Base-by-base conservation (phyloP, 2,329 filamentous ascomycete species). In the Pestalotiopsis sp. region DNA sequence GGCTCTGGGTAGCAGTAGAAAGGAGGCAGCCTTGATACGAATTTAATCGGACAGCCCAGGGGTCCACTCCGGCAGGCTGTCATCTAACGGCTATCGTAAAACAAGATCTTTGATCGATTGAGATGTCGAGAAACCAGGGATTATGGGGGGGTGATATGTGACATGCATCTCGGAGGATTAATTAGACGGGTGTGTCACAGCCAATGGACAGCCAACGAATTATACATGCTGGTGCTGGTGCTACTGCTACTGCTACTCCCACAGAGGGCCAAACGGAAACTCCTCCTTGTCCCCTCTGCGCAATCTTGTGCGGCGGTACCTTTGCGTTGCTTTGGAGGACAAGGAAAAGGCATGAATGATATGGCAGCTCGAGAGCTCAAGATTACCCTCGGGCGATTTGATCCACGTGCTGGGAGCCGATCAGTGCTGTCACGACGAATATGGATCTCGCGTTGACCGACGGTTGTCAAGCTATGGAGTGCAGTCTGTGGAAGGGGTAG, bases 51-150 rank as follows among this genome's bases (percentile, higher is more conserved):
- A 62, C 59, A 41, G 45, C 45, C 45, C 45, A 52, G 45, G 59
- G 59, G 11, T n/a, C 59, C 59, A 62, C 59, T 62, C 59, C 27
- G 31, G 20, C 66, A 67, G 57, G 66, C 45, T 63, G 45, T 25
- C 58, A 67, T 61, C 66, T 56, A 63, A 67, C 66, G 59, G 66
- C 49, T 62, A 67, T 62, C 66, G 66, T 67, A 62, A 63, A 62
- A 67, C 59, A 63, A 67, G 66, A 67, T 67, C 58, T 49, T 41
- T 63, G 65, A 67, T 67, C 65, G 52, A 45, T 45, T 39, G 36
- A 45, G n/a, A 39, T n/a, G 17, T 56, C 23, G 31, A 63, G 45
- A 63, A 25, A 41, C 65, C 56, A 49, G 65, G 49, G 64, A 58
- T 58, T 57, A 52, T 20, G 17, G n/a, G 31, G 31, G 31, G 64